A percentile compares a stretch with the other conserved stretches of the same genome.
These are phyloP conservation scores for Apiospora kogelbergensis DNA, from an alignment of 2,329 filamentous ascomycete species.

Conservation along the genomic window DNA sequence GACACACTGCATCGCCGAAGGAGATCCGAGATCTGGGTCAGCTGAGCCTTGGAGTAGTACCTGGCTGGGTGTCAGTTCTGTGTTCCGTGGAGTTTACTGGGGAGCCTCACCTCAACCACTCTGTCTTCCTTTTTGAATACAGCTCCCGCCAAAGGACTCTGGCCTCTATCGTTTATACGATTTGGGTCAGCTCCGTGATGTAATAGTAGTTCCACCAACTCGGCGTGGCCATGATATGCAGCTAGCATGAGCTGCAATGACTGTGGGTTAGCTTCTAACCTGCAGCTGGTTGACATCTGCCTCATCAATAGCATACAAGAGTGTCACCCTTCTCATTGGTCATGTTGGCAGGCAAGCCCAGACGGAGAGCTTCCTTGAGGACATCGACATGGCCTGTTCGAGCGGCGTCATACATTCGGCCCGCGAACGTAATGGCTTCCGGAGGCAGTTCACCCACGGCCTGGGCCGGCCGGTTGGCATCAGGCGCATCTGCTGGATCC, in stretches of 20 bases:
- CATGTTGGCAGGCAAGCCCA: slow-evolving; percentile 67
- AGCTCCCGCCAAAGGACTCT: slow-evolving; percentile 69
- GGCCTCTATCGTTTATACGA: slow-evolving; percentile 64
- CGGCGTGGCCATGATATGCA: slow-evolving; percentile 66
- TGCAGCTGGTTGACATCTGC: background rate
- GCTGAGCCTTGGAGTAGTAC: slow-evolving; percentile 51
- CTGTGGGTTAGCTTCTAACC: background rate
- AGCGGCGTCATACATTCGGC: slow-evolving; percentile 66
- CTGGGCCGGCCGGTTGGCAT: background rate
- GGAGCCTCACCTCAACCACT: slow-evolving; percentile 35
- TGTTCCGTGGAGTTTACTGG: background rate
- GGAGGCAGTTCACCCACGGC: slow-evolving; percentile 48
- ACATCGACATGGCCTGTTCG: slow-evolving; percentile 56
- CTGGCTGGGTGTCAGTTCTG: slow-evolving; percentile 25
- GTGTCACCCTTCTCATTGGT: slow-evolving; percentile 74
- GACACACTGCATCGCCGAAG: slow-evolving; percentile 49
- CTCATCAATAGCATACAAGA: slow-evolving; percentile 45
- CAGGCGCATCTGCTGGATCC: background rate
- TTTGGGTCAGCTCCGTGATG: slow-evolving; percentile 66
- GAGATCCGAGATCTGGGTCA: slow-evolving; percentile 52
- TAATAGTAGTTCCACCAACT: slow-evolving; percentile 60
- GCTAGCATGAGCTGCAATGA: slow-evolving; percentile 65
- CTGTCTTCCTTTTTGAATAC: slow-evolving; percentile 71
- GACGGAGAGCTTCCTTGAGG: slow-evolving; percentile 63
- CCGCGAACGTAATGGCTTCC: slow-evolving; percentile 65